phyloP scores from a whole-genome alignment of 257 asterid species.

The Salvia hispanica region DNA sequence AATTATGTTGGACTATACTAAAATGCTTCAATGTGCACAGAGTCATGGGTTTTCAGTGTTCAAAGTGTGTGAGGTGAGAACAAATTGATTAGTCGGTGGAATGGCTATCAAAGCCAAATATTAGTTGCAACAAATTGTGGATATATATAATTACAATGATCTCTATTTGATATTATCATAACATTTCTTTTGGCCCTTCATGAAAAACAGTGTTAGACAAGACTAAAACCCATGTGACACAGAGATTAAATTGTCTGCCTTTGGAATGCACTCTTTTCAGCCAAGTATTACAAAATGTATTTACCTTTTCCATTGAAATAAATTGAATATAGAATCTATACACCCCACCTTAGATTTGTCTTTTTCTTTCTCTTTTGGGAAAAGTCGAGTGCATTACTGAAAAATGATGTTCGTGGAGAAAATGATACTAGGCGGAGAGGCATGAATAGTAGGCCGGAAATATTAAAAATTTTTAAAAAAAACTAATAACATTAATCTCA shows the following conservation, averaged over 20 bases:
- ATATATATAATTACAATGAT: background rate
- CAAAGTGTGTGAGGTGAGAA: too few species aligned
- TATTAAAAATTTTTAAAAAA: too few species aligned
- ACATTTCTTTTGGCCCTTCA: too few species aligned
- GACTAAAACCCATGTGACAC: conserved; percentile 13
- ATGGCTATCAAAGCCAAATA: background rate
- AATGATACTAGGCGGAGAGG: conserved; percentile 21
- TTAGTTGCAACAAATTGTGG: background rate
- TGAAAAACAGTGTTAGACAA: background rate
- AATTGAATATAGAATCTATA: background rate
- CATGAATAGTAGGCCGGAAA: background rate
- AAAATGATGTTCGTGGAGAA: conserved; percentile 1
- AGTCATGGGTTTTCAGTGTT: too few species aligned
- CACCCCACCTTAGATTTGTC: conserved; percentile 29
- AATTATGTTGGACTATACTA: too few species aligned
- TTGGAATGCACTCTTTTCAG: conserved; percentile 11
- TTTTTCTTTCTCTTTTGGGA: conserved; percentile 23
- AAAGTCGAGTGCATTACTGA: conserved; percentile 12
- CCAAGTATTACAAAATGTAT: conserved; percentile 7
- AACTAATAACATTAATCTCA: too few species aligned
- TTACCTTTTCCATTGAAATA: background rate
- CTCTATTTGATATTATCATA: too few species aligned
- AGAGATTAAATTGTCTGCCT: conserved; percentile 4
- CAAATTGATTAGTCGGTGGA: too few species aligned
- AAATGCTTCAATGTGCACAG: too few species aligned